Percentiles rank a stretch among this genome's conserved stretches.
Conservation (phyloP, 2,329 filamentous ascomycete genomes). For the Paraphoma sp. region DNA sequence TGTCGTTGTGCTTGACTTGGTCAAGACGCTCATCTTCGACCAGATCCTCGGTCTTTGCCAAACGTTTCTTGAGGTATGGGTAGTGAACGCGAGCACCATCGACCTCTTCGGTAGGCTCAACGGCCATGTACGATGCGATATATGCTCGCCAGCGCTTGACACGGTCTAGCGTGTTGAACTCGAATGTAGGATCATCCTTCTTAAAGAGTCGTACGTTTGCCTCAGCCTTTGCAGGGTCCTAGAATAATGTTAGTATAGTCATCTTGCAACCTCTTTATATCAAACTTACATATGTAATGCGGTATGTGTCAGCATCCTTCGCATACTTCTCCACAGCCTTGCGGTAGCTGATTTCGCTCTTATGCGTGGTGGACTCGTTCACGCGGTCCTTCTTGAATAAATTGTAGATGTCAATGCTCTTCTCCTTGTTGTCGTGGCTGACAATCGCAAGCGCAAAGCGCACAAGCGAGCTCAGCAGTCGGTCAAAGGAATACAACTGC, state of each 20-base stretch:
- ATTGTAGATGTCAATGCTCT: constrained; percentile 87
- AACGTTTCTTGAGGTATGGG: constrained; percentile 52
- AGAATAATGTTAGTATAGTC: constrained; percentile 29
- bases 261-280: background rate
- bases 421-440: constrained; percentile 87
- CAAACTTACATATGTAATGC: constrained; percentile 83
- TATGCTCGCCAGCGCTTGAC: constrained; percentile 89
- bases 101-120: constrained; percentile 74
- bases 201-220: constrained; percentile 84
- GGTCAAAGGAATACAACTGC: constrained; percentile 91
- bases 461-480: constrained; percentile 81
- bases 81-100: constrained; percentile 40
- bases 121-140: constrained; percentile 86
- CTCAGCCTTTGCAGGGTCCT: constrained; percentile 69
- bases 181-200: constrained; percentile 79
- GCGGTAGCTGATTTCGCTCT: constrained; percentile 86
- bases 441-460: constrained; percentile 84
- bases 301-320: constrained; percentile 91
- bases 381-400: constrained; percentile 84
- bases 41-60: constrained; percentile 43
- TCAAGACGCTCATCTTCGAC: constrained; percentile 40
- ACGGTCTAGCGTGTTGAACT: constrained; percentile 71
- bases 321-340: constrained; percentile 92
- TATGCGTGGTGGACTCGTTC: constrained; percentile 84
- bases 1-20: constrained; percentile 47